Evolutionary conservation across 768 basidiomycete genomes (phyloP).

Genomic region (Tulasnella sp.): DNA sequence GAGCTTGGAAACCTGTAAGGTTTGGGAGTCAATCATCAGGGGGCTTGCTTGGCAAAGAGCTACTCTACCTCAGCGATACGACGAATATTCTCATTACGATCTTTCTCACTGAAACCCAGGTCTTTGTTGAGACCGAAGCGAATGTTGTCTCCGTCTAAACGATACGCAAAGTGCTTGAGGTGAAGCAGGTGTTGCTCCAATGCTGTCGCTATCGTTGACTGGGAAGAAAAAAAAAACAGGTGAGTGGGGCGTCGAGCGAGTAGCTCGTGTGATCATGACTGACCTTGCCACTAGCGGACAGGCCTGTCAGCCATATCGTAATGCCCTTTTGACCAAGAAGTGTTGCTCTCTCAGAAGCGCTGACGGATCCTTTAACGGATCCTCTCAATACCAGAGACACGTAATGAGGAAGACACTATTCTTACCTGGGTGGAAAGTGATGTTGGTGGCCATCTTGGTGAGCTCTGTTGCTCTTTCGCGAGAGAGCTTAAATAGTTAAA

Average conservation of each 20-base stretch:
- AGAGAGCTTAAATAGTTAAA: conserved; percentile 13
- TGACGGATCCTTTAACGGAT: conserved; percentile 66
- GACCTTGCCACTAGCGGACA: conserved; percentile 95
- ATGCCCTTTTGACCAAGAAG: conserved; percentile 80
- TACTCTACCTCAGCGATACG: conserved; percentile 86
- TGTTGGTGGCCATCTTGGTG: conserved; percentile 49
- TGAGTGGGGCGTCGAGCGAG: not conserved
- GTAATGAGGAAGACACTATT: not conserved
- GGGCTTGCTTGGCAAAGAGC: not conserved
- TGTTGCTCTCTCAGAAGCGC: conserved; percentile 62
- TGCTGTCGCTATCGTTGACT: conserved; percentile 98
- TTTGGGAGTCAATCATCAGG: not conserved
- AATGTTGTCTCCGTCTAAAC: conserved; percentile 95
- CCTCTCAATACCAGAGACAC: not conserved
- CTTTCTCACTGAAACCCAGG: conserved; percentile 89
- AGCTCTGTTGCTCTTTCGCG: not conserved
- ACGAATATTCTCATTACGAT: conserved; percentile 93
- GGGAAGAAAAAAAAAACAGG: conserved; percentile 24
- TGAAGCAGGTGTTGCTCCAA: conserved; percentile 94
- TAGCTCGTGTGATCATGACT: conserved; percentile 15
- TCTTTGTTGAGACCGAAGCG: conserved; percentile 97
- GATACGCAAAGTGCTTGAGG: conserved; percentile 80
- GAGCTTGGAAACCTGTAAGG: conserved; percentile 83
- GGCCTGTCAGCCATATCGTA: conserved; percentile 96
- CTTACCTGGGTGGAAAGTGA: conserved; percentile 70